A percentile compares a stretch with the other conserved stretches of the same genome.
Evolutionary conservation across 371 early-diverging fungal species (phyloP).

Genomic region (Choanephora cucurbitarum): DNA sequence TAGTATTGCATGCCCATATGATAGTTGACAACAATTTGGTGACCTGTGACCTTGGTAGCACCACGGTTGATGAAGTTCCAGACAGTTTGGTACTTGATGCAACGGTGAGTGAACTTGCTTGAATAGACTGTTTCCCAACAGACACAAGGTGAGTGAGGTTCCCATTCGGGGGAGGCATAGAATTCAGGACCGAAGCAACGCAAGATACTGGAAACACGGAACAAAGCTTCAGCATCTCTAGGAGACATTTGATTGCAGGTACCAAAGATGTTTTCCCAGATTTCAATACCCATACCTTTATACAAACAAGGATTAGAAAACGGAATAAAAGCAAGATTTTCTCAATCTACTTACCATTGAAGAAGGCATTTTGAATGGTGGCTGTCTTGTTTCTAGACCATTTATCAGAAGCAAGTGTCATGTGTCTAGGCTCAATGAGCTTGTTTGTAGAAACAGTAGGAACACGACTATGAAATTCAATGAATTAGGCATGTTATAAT

Average conservation of each 20-base stretch:
- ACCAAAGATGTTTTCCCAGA: constrained; percentile 39
- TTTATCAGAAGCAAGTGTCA: constrained; percentile 27
- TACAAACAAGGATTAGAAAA: no score
- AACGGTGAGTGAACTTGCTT: constrained; percentile 22
- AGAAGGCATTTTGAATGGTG: constrained; percentile 32
- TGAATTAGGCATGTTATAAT: neutral
- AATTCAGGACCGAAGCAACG: constrained; percentile 32
- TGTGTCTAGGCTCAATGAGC: constrained; percentile 28
- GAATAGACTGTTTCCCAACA: constrained; percentile 31
- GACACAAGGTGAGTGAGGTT: constrained; percentile 33
- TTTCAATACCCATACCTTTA: constrained; percentile 31
- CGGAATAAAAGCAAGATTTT: no score
- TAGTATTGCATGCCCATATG: constrained; percentile 36
- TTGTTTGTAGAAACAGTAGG: constrained; percentile 31
- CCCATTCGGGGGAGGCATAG: constrained; percentile 31
- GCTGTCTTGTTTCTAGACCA: constrained; percentile 36
- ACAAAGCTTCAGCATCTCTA: constrained; percentile 32
- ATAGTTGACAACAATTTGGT: constrained; percentile 35
- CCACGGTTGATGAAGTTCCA: constrained; percentile 35
- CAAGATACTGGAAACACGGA: constrained; percentile 26
- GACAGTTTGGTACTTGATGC: constrained; percentile 16
- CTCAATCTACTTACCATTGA: constrained; percentile 25
- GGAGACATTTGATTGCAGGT: constrained; percentile 30
- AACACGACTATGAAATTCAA: constrained; percentile 15
- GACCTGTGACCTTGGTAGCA: constrained; percentile 26